These are phyloP conservation scores for Magnusiomyces clavatus DNA, from an alignment of 1,139 yeast species.

Conservation along the genomic window DNA sequence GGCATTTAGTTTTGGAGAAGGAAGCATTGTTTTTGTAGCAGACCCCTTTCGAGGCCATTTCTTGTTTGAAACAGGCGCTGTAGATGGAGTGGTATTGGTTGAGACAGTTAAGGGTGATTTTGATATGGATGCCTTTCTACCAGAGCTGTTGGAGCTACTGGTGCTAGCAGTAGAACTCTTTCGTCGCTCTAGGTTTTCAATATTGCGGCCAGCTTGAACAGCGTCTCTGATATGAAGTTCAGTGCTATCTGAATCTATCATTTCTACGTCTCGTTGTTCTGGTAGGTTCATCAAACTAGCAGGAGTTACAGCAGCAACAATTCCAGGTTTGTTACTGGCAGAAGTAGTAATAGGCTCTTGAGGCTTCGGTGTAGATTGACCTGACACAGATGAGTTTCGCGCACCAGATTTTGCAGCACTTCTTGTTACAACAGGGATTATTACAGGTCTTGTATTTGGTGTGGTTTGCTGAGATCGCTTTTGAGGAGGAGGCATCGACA, in stretches of 20 bases:
- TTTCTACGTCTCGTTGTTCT: constrained; percentile 15
- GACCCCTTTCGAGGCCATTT: constrained; percentile 6
- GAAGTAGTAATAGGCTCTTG: neutral
- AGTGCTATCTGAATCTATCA: constrained; percentile 15
- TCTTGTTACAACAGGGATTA: constrained; percentile 11
- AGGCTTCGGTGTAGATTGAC: neutral
- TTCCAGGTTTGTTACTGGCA: constrained; percentile 5
- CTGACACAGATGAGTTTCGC: constrained; percentile 1
- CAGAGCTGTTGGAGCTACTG: neutral
- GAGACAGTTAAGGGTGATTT: constrained; percentile 14
- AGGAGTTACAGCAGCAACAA: constrained; percentile 31
- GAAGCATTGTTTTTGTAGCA: constrained; percentile 1
- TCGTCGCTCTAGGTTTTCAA: constrained; percentile 12
- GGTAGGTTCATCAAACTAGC: constrained; percentile 38
- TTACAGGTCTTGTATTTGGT: constrained; percentile 17
- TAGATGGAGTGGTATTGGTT: constrained; percentile 9
- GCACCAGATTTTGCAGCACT: neutral
- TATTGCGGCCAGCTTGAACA: constrained; percentile 22
- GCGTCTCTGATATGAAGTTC: constrained; percentile 24
- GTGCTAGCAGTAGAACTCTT: neutral
- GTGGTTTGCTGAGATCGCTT: constrained; percentile 7
- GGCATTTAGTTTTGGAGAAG: constrained; percentile 2
- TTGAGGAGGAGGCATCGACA: constrained; percentile 26
- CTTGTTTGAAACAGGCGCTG: constrained; percentile 10
- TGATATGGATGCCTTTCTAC: neutral